Evolutionary conservation across 2,329 filamentous ascomycete genomes (phyloP), one percentile per base, ranked within the genome.

Genomic region (Trichoderma guizhouense): DNA sequence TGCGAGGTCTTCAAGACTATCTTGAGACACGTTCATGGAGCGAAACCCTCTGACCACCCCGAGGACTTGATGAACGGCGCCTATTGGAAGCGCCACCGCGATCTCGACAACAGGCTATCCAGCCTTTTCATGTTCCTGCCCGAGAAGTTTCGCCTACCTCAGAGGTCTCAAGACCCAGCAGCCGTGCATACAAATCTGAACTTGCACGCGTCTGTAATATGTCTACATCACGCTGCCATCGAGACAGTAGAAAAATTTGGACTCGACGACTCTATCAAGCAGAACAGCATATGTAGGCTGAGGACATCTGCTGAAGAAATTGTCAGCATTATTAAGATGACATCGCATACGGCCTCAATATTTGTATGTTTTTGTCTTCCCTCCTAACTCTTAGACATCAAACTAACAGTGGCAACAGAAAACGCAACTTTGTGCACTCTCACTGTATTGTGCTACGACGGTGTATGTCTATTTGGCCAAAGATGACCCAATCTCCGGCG

Each of bases 101-200:
- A 90, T 14, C 88, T 98, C 75, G 95, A 98, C 79, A 94, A 94
- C 74, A 89, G 91, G 15, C 82, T 98, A 1, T 90, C 93, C 3
- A 93, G 91, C 76, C 90, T 91, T 5, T 92, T 95, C 69, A 89
- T 97, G 79, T 92, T 92, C 36, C 83, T 98, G 7, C 94, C 95
- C 0, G 90, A 91, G 71, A 85, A 89, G 72, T 86, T 97, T 57
- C 89, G 93, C 43, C 82, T 97, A 28, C 93, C 94, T 0, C 82
- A 85, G 30, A 90, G 91, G 14, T 82, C 93, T 66, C 85, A 87
- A 51, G 89, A 97, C 75, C 86, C 91, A 1, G 90, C 93, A 60
- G 89, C 93, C 7, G 87, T 97, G 0, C 95, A 97, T 78, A 86
- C 91, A 65, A 97, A 97, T 74, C 91, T 98, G 85, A 94, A 93